These are phyloP conservation scores for Psilocybe tampanensis DNA, from an alignment of 768 basidiomycete genomes.

Conservation along the genomic window DNA sequence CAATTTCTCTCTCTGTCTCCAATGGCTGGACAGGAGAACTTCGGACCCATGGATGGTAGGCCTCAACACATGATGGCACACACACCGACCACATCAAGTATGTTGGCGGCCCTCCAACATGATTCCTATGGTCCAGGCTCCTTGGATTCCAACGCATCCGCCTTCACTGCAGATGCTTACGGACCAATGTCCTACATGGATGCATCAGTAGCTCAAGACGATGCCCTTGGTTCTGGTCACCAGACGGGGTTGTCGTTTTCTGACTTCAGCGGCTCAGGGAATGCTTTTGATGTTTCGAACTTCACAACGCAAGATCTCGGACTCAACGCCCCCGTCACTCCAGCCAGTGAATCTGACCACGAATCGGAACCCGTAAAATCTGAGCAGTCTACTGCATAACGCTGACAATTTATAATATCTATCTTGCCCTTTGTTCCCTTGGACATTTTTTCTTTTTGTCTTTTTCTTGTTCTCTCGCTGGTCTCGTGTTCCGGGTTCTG, in stretches of 20 bases:
- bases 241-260: constrained; percentile 68
- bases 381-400: constrained; percentile 49
- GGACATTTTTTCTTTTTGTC: constrained; percentile 20
- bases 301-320: constrained; percentile 70
- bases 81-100: constrained; percentile 87
- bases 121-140: constrained; percentile 69
- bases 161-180: constrained; percentile 71
- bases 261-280: constrained; percentile 65
- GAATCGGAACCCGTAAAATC: constrained; percentile 69
- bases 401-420: constrained; percentile 12
- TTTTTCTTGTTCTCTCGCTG: constrained; percentile 22
- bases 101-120: constrained; percentile 85
- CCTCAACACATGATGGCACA: constrained; percentile 69
- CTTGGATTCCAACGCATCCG: constrained; percentile 63
- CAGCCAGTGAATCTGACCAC: constrained; percentile 60
- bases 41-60: constrained; percentile 64
- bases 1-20: constrained; percentile 86
- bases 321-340: constrained; percentile 53
- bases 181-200: constrained; percentile 79
- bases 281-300: constrained; percentile 70
- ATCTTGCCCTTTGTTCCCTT: constrained; percentile 11
- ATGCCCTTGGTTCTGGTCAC: constrained; percentile 59
- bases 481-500: constrained; percentile 18
- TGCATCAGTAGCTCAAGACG: constrained; percentile 63
- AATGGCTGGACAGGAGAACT: constrained; percentile 87